Evolutionary conservation across 129 eudicot species (phyloP).

Genomic region (Chrysanthemum lavandulifolium): DNA sequence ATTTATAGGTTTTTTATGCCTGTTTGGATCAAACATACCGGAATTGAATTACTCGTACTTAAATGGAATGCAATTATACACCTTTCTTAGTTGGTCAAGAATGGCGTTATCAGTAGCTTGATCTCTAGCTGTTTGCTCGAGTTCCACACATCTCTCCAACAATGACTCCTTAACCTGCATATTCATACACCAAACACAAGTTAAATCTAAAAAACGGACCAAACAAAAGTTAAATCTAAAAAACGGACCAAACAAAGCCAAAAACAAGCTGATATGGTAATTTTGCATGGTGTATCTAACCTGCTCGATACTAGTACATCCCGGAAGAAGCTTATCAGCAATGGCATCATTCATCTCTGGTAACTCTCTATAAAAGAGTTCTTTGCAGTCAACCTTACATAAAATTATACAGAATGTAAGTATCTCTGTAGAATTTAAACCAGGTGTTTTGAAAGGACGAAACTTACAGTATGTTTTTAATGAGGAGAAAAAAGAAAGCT

Average conservation of each 20-base stretch:
- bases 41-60: not conserved
- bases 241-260: not conserved
- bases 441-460: not conserved
- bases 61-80: constrained; percentile 16
- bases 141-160: constrained; percentile 65
- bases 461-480: too few relatives aligned
- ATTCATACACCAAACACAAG: constrained; percentile 5
- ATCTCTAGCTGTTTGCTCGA: constrained; percentile 90
- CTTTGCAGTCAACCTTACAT: constrained; percentile 87
- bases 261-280: not conserved
- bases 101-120: constrained; percentile 96
- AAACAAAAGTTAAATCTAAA: not conserved
- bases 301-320: constrained; percentile 74
- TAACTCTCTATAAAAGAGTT: constrained; percentile 84
- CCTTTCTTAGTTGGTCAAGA: constrained; percentile 82
- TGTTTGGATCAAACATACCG: not conserved
- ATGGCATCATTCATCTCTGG: constrained; percentile 76
- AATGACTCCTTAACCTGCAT: constrained; percentile 72
- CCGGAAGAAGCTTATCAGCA: constrained; percentile 82
- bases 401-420: not conserved
- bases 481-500: constrained; percentile 19
- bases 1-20: not conserved
- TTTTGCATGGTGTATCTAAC: constrained; percentile 32
- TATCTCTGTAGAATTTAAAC: not conserved
- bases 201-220: not conserved